Evolutionary conservation across 108 stramenopile genomes (phyloP), one percentile per base, ranked within the genome.

Genomic region (Parietichytrium sp.): DNA sequence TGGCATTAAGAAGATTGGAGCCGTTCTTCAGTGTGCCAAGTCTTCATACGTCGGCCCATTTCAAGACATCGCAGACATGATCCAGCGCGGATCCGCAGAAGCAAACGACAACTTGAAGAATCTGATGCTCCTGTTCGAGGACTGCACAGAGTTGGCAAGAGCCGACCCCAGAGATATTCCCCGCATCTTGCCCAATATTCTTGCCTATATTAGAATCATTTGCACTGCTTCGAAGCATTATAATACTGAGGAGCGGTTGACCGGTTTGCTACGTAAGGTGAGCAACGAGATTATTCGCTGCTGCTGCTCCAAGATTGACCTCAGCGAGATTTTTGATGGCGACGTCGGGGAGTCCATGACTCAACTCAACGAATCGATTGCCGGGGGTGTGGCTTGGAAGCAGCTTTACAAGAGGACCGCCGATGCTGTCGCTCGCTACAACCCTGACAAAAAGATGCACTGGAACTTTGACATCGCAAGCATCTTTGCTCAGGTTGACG

Each of bases 401-500:
- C 48, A 47, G 29, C 84, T 87, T 38, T 91, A 91, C 72, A 80
- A 83, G 30, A 25, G 55, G 16, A 89, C 88, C 1, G 88, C 83
- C 3, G 52, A 48, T 33, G 82, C 89, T 2, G 82, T 91, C 10
- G 45, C 51, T 48, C 20, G 55, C 49, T 2, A 29, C 38, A 13
- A 54, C 38, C 1, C 45, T 55, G 38, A 77, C 61, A 49, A 45
- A 20, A 6, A 25, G 10, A 8, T 26, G 29, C 81, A 55, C 18
- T 89, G 89, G 89, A 52, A 82, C 53, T 88, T 91, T 30, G 90
- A 91, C 80, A 89, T 88, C 4, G 85, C 88, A 0, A 86, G 83
- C 47, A 88, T 91, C 3, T 91, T 91, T 30, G 91, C 91, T 3
- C 89, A 90, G 80, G 88, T 90, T 42, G 89, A 91, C 38, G 90